A percentile compares a stretch with the other conserved stretches of the same genome.
phyloP scores from a whole-genome alignment of 2,329 filamentous ascomycete genomes.

The Didymosphaeria variabile region DNA sequence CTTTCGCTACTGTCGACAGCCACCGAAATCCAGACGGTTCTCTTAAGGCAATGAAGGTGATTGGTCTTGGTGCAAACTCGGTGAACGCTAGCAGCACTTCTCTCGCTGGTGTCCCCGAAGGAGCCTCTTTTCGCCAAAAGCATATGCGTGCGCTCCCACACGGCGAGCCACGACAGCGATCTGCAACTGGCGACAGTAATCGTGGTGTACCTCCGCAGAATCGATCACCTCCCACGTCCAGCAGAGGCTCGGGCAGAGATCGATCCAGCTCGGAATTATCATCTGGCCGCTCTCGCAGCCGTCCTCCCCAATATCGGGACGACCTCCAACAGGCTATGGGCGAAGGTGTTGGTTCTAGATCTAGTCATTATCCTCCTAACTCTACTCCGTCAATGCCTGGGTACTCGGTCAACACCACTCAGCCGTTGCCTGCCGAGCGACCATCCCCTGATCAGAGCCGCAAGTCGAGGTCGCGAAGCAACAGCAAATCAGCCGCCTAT shows the following conservation, averaged over 20 bases:
- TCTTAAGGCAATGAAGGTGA: slow-evolving; percentile 68
- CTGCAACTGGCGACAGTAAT: slow-evolving; percentile 46
- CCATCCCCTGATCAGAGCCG: slow-evolving; percentile 38
- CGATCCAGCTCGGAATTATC: slow-evolving; percentile 65
- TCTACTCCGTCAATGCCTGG: slow-evolving; percentile 45
- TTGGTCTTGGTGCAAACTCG: slow-evolving; percentile 62
- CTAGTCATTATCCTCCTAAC: slow-evolving; percentile 42
- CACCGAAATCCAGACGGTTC: slow-evolving; percentile 51
- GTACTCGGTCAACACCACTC: slow-evolving; percentile 41
- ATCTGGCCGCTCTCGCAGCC: slow-evolving; percentile 64
- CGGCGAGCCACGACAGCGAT: slow-evolving; percentile 42
- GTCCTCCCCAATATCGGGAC: slow-evolving; percentile 58
- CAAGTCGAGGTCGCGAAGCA: slow-evolving; percentile 47
- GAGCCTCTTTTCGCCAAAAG: slow-evolving; percentile 38
- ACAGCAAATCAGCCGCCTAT: slow-evolving; percentile 46
- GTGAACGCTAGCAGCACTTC: slow-evolving; percentile 50
- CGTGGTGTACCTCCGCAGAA: slow-evolving; percentile 38
- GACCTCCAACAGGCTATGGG: slow-evolving; percentile 62
- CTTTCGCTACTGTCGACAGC: slow-evolving; percentile 61
- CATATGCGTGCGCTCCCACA: slow-evolving; percentile 43
- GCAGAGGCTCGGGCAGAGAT: slow-evolving; percentile 55
- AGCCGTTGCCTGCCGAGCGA: slow-evolving; percentile 38
- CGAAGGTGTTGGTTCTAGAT: slow-evolving; percentile 53
- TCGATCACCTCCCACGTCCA: slow-evolving; percentile 52
- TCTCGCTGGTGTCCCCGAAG: slow-evolving; percentile 41